phyloP scores from a whole-genome alignment of 2,329 filamentous ascomycete genomes.

The Trichoderma sp. region DNA sequence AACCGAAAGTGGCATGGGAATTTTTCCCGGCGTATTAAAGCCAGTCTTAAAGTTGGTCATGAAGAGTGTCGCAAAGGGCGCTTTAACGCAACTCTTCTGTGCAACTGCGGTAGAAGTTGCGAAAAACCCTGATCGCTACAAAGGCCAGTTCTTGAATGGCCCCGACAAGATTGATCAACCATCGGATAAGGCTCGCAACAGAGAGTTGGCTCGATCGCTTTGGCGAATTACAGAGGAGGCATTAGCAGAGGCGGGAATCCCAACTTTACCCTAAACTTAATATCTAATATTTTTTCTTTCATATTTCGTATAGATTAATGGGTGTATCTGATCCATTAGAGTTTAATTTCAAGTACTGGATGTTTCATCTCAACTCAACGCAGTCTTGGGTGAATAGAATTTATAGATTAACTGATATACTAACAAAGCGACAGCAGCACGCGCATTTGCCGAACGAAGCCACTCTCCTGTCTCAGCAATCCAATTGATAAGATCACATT shows the following conservation, averaged over 20 bases:
- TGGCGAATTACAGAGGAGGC: not conserved
- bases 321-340: not conserved
- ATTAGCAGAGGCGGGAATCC: not conserved
- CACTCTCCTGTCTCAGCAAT: no score
- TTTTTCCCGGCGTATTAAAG: not conserved
- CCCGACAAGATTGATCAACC: not conserved
- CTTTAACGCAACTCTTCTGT: not conserved
- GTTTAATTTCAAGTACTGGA: no score
- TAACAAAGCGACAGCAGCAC: no score
- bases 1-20: not conserved
- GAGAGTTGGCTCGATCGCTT: not conserved
- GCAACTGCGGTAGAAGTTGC: not conserved
- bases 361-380: no score
- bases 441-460: no score
- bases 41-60: not conserved
- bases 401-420: no score
- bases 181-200: not conserved
- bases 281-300: not conserved
- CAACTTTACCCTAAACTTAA: not conserved
- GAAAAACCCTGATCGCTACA: not conserved
- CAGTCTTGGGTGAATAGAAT: accelerated
- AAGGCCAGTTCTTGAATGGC: not conserved
- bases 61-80: not conserved
- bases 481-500: no score
- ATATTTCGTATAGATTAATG: not conserved